These are phyloP conservation scores for Leccinum boreale DNA, from an alignment of 768 basidiomycete species.

Conservation along the genomic window DNA sequence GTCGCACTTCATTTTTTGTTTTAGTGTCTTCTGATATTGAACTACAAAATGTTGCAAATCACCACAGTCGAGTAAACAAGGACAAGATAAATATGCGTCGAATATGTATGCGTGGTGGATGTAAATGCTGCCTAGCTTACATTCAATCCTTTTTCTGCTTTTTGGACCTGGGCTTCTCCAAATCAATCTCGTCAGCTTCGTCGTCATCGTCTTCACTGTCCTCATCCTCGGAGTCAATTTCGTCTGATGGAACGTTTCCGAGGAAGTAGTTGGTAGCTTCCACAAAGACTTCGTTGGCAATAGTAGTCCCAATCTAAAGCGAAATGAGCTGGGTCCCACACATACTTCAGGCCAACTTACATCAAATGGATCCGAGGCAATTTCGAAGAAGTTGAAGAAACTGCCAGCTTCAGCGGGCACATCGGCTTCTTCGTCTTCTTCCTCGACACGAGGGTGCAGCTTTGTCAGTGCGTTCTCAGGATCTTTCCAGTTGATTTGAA, in stretches of 20 bases:
- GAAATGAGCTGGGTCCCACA: conserved; percentile 5
- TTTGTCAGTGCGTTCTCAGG: conserved; percentile 74
- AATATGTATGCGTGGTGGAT: conserved; percentile 12
- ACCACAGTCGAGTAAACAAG: conserved; percentile 9
- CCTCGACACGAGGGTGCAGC: conserved; percentile 63
- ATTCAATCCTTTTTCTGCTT: conserved; percentile 52
- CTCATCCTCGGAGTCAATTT: conserved; percentile 63
- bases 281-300: conserved; percentile 77
- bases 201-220: conserved; percentile 72
- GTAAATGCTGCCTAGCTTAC: conserved; percentile 10
- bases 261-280: conserved; percentile 82
- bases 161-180: conserved; percentile 79
- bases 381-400: conserved; percentile 88
- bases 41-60: conserved; percentile 3
- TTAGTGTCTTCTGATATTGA: not conserved
- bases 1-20: not conserved
- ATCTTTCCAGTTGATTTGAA: conserved; percentile 80
- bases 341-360: conserved; percentile 39
- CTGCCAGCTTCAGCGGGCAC: conserved; percentile 66
- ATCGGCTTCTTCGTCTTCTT: conserved; percentile 55
- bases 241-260: conserved; percentile 58
- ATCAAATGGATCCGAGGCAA: conserved; percentile 59
- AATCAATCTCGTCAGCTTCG: conserved; percentile 82
- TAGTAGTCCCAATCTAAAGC: conserved; percentile 61
- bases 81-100: conserved; percentile 26